These are phyloP conservation scores for Colletotrichum sidae DNA, from an alignment of 2,329 filamentous ascomycete species.

Conservation along the genomic window DNA sequence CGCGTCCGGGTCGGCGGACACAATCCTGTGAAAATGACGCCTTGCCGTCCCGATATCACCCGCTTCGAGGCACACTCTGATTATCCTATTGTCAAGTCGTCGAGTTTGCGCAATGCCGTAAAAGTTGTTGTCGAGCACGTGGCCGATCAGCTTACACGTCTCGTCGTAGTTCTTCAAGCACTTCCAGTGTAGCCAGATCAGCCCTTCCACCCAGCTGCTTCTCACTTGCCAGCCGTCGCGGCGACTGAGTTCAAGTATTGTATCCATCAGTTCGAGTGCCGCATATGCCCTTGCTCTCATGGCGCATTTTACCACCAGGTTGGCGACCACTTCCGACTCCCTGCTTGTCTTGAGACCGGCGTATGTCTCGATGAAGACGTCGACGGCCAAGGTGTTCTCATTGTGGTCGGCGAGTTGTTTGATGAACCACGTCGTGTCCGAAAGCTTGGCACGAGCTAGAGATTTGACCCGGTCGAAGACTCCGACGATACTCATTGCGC, in stretches of 20 bases:
- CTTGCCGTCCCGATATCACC: conserved; percentile 14
- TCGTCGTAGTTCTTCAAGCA: conserved; percentile 12
- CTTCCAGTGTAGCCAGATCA: conserved; percentile 22
- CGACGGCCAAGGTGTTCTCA: conserved; percentile 28
- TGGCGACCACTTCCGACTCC: conserved; percentile 12
- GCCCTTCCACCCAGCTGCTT: conserved; percentile 6
- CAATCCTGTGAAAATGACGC: conserved; percentile 10
- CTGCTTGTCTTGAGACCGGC: background rate
- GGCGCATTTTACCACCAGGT: conserved; percentile 16
- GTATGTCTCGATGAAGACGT: conserved; percentile 27
- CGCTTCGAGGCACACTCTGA: conserved; percentile 32
- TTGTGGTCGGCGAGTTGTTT: conserved; percentile 7
- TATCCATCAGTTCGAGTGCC: conserved; percentile 24
- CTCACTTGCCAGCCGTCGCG: conserved; percentile 23
- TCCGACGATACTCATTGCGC: background rate
- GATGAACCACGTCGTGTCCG: conserved; percentile 23
- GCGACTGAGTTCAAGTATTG: conserved; percentile 12
- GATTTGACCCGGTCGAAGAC: conserved; percentile 22
- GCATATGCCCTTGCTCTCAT: conserved; percentile 21
- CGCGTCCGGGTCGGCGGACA: conserved; percentile 7
- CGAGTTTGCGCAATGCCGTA: conserved; percentile 25
- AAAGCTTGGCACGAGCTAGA: background rate
- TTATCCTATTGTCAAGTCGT: conserved; percentile 25
- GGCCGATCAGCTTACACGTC: conserved; percentile 14
- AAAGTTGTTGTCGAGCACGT: conserved; percentile 18